Evolutionary conservation across 73 alveolate genomes (phyloP).

Genomic region (Uronychia setigera): DNA sequence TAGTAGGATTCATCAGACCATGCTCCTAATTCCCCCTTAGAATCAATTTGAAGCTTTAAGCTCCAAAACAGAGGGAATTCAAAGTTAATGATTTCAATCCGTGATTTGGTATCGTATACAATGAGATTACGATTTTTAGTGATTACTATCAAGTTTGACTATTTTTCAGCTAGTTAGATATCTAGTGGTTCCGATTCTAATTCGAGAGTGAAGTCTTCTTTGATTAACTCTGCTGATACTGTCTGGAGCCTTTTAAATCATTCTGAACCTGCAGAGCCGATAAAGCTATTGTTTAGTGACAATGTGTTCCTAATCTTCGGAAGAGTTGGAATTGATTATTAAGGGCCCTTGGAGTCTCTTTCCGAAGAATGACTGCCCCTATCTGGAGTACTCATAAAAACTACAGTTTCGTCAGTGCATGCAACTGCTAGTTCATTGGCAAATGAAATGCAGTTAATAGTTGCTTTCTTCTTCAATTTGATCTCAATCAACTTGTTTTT

Average conservation of each 20-base stretch:
- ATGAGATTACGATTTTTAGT: not conserved
- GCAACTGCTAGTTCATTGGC: no score
- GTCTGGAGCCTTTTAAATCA: not conserved
- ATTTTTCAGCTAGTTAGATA: not conserved
- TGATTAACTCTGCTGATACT: not conserved
- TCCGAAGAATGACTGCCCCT: no score
- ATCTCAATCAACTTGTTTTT: no score
- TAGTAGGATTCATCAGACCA: not conserved
- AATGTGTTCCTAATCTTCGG: no score
- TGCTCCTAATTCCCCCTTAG: not conserved
- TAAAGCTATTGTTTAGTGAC: no score
- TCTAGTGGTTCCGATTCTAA: not conserved
- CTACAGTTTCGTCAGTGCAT: no score
- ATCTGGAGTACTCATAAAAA: no score
- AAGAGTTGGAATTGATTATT: no score
- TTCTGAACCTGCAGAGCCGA: not conserved
- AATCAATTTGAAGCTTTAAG: not conserved
- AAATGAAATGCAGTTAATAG: no score
- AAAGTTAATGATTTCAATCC: not conserved
- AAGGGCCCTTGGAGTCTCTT: no score
- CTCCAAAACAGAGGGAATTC: not conserved
- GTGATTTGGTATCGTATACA: not conserved
- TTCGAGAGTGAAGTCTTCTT: not conserved
- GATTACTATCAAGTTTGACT: not conserved
- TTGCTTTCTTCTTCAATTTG: no score